Evolutionary conservation across 1,284 basidiomycete genomes (phyloP).

Genomic region (Rhodofomes roseus): DNA sequence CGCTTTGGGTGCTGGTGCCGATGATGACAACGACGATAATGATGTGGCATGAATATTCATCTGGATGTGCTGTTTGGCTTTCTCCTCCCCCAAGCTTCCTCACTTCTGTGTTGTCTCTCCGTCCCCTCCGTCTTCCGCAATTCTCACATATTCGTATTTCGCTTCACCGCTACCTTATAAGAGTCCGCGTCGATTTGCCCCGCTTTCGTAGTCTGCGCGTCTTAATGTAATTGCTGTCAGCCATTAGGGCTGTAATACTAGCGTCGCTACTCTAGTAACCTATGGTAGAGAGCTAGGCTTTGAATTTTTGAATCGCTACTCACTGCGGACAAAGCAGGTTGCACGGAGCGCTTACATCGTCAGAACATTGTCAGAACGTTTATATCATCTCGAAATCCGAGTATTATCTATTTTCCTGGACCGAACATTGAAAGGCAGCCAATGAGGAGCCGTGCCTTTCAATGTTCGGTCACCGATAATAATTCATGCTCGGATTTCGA

Average conservation of each 20-base stretch:
- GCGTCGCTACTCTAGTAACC: background rate
- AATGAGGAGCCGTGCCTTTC: too few relatives aligned
- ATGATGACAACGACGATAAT: conserved; percentile 5
- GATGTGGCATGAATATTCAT: conserved; percentile 8
- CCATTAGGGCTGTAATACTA: conserved; percentile 3
- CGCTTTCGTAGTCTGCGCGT: background rate
- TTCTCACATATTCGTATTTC: background rate
- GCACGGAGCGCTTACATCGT: too few relatives aligned
- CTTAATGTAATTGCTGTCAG: background rate
- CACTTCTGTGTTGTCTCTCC: background rate
- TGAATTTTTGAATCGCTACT: too few relatives aligned
- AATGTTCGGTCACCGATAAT: too few relatives aligned
- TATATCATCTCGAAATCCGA: too few relatives aligned
- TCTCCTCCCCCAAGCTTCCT: background rate
- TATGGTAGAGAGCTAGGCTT: too few relatives aligned
- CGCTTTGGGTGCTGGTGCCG: background rate
- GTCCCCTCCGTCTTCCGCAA: background rate
- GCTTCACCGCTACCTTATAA: background rate
- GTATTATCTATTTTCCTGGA: too few relatives aligned
- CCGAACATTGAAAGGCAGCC: too few relatives aligned
- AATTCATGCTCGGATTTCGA: too few relatives aligned
- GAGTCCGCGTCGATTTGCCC: background rate
- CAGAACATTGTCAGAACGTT: too few relatives aligned
- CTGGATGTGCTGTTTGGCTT: background rate
- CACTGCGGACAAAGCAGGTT: too few relatives aligned